These are phyloP conservation scores for Psophocarpus tetragonolobus DNA, from an alignment of 306 rosid genomes.

Conservation along the genomic window DNA sequence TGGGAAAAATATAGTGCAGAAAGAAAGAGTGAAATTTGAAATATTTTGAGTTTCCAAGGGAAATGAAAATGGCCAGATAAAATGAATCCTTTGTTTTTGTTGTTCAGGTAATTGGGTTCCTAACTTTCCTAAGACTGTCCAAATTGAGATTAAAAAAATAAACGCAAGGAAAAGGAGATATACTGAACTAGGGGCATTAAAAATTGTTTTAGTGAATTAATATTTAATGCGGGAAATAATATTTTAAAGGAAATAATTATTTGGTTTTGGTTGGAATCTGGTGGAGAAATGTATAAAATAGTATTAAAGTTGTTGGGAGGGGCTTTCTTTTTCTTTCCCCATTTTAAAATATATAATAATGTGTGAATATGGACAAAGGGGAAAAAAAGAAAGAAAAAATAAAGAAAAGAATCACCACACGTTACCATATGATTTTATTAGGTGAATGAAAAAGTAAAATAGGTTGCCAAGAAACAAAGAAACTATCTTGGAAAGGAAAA, in stretches of 20 bases:
- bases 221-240: conserved; percentile 40
- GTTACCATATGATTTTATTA: conserved; percentile 49
- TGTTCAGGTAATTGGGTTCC: conserved; percentile 70
- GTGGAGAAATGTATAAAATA: conserved; percentile 53
- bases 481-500: conserved; percentile 48
- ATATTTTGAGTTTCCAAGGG: conserved; percentile 43
- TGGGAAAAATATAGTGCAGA: conserved; percentile 28
- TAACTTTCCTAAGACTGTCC: conserved; percentile 68
- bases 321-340: conserved; percentile 48
- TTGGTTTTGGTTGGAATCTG: conserved; percentile 78
- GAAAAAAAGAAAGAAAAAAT: conserved; percentile 32
- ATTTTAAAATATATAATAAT: conserved; percentile 34
- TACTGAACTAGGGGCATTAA: conserved; percentile 44
- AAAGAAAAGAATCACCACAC: conserved; percentile 51
- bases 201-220: conserved; percentile 41
- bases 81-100: conserved; percentile 54
- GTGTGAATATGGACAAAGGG: conserved; percentile 49
- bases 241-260: conserved; percentile 46
- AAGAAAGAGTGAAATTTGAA: conserved; percentile 45
- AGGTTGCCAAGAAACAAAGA: conserved; percentile 79
- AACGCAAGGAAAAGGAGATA: conserved; percentile 38
- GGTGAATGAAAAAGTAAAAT: conserved; percentile 70
- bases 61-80: conserved; percentile 61
- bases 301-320: conserved; percentile 64
- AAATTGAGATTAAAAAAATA: conserved; percentile 65